phyloP scores from a whole-genome alignment of 345 rosid species.

The Luvunga scandens region DNA sequence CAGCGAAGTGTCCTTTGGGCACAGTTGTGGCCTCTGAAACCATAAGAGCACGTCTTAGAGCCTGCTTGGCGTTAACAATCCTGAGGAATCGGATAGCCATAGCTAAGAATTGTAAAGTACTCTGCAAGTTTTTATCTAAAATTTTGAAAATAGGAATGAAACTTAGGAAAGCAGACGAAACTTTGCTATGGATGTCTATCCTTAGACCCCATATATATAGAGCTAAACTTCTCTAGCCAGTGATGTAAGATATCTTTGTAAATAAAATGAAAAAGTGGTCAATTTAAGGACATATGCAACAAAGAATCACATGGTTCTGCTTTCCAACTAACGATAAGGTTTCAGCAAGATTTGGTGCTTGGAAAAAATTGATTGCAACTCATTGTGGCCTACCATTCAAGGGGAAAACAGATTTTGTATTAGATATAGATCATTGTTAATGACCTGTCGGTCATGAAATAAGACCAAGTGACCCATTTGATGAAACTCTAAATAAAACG shows the following conservation, averaged over 20 bases:
- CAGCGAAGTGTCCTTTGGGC: constrained; percentile 45
- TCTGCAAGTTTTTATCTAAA: neutral
- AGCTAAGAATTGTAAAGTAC: neutral
- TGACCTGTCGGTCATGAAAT: neutral
- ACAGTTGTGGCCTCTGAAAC: constrained; percentile 7
- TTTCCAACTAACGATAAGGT: too few species aligned
- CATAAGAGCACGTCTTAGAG: neutral
- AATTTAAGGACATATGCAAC: neutral
- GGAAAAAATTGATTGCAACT: neutral
- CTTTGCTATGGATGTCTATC: neutral
- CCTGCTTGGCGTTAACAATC: neutral
- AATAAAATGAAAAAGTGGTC: neutral
- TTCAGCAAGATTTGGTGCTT: neutral
- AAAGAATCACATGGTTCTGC: neutral
- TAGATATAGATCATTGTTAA: neutral
- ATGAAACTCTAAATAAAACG: too few species aligned
- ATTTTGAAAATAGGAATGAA: neutral
- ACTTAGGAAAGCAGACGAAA: neutral
- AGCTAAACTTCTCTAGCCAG: neutral
- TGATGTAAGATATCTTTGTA: neutral
- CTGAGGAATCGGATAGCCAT: constrained; percentile 2
- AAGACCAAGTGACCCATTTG: neutral
- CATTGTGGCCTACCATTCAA: neutral
- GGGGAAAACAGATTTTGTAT: neutral
- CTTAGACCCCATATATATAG: neutral